Evolutionary conservation across 805 yeast genomes (phyloP), one percentile per base, ranked within the genome.

Genomic region (Candida namnaoensis): DNA sequence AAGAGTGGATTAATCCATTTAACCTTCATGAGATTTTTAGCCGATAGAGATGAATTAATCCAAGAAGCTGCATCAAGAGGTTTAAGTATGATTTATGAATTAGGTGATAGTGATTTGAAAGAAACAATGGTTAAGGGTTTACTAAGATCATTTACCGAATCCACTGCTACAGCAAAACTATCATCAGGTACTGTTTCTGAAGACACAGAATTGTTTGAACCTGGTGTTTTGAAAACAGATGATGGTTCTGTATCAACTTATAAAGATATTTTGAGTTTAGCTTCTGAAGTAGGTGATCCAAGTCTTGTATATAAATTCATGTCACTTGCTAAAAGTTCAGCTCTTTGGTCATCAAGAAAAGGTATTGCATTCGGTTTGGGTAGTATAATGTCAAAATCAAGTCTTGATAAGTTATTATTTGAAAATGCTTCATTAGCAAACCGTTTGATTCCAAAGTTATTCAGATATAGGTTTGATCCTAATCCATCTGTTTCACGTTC

Each of bases 291-390:
- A 9, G 98, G 98, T 27, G 96, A 91, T 60, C 96, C 98, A 12
- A 76, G 93, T 49, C 72, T 91, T 48, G 96, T 91, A 5, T 91
- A 91, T 62, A 86, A 88, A 56, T 91, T 91, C 58, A 88, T 91
- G 96, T 80, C 95, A 0, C 64, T 91, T 43, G 95, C 97, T 0
- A 82, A 86, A 47, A 82, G 81, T 40, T 86, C 96, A 0, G 80
- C 93, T 0, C 62, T 90, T 19, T 91, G 99, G 99, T 76, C 95
- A 0, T 85, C 96, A 0, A 71, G 95, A 57, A 86, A 85, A 49
- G 99, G 98, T 40, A 79, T 88, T 53, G 98, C 98, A 0, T 91
- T 86, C 65, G 97, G 98, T 0, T 68, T 91, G 33, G 91, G 96
- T 9, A 80, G 87, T 1, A 81, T 91, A 37, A 64, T 91, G 57